These are phyloP conservation scores for Arachis stenosperma DNA, from an alignment of 306 rosid genomes.

Conservation along the genomic window DNA sequence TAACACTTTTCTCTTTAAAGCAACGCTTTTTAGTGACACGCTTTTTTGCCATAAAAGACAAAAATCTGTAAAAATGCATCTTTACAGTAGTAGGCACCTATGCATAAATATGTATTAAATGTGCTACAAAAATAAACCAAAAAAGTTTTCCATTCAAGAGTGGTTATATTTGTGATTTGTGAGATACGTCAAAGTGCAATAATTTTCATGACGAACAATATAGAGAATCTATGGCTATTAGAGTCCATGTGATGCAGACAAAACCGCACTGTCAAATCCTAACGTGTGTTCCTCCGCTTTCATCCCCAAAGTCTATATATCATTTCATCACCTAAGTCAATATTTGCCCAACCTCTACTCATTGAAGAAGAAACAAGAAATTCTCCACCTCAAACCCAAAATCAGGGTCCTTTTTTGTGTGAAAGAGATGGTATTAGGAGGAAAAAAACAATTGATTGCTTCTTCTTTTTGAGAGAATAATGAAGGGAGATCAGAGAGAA, in stretches of 20 bases:
- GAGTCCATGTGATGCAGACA: constrained; percentile 41
- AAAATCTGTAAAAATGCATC: too few relatives aligned
- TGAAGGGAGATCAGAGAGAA: too few relatives aligned
- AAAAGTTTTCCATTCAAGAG: too few relatives aligned
- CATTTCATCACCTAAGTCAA: constrained; percentile 59
- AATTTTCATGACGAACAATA: constrained; percentile 37
- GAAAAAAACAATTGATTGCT: too few relatives aligned
- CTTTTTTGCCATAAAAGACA: too few relatives aligned
- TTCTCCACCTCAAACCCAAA: constrained; percentile 43
- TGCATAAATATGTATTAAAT: too few relatives aligned
- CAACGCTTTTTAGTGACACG: too few relatives aligned
- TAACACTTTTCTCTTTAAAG: too few relatives aligned
- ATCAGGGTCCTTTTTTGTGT: constrained; percentile 17
- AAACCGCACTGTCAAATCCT: constrained; percentile 42
- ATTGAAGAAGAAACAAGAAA: constrained; percentile 26
- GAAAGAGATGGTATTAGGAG: constrained; percentile 17
- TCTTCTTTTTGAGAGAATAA: background rate
- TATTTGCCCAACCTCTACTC: constrained; percentile 45
- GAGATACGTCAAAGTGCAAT: constrained; percentile 37
- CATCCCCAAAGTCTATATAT: constrained; percentile 27
- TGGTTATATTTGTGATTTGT: background rate
- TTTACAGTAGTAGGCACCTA: too few relatives aligned
- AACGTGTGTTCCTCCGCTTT: constrained; percentile 29
- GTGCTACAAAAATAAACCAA: too few relatives aligned
- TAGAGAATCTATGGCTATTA: constrained; percentile 28